phyloP scores from a whole-genome alignment of 2,329 filamentous ascomycete genomes.

The Sphaceloma murrayae region DNA sequence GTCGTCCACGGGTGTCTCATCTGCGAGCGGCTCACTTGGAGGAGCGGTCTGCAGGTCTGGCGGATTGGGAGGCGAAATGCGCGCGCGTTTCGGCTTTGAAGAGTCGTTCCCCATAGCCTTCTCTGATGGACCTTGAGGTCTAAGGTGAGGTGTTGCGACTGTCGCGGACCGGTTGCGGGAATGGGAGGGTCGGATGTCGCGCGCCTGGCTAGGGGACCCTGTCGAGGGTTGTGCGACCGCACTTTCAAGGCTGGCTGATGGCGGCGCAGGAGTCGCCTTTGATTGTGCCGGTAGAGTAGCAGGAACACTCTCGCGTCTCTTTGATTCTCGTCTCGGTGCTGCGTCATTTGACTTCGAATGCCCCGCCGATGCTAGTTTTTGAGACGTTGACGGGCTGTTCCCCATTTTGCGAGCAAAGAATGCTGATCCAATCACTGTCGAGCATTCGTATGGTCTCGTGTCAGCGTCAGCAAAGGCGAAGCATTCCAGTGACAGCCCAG shows the following conservation, averaged over 20 bases:
- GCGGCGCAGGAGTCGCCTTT: slow-evolving; percentile 32
- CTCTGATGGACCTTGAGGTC: slow-evolving; percentile 24
- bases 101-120: slow-evolving; percentile 16
- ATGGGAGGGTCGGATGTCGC: slow-evolving; percentile 18
- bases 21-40: slow-evolving; percentile 32
- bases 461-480: neutral
- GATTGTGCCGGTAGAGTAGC: slow-evolving; percentile 26
- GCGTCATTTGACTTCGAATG: slow-evolving; percentile 19
- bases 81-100: slow-evolving; percentile 16
- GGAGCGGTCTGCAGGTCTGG: slow-evolving; percentile 20
- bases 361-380: slow-evolving; percentile 18
- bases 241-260: slow-evolving; percentile 31
- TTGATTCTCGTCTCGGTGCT: slow-evolving; percentile 25
- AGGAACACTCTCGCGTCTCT: slow-evolving; percentile 34
- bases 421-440: slow-evolving; percentile 8
- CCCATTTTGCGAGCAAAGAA: slow-evolving; percentile 32
- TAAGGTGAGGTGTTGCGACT: slow-evolving; percentile 22
- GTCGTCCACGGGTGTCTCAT: slow-evolving; percentile 27
- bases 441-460: neutral
- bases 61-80: slow-evolving; percentile 12
- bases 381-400: slow-evolving; percentile 35
- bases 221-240: slow-evolving; percentile 19
- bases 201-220: slow-evolving; percentile 17
- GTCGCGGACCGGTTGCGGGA: slow-evolving; percentile 26
- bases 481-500: slow-evolving; percentile 11